A percentile compares a stretch with the other conserved stretches of the same genome.
Conservation (phyloP, 1,284 basidiomycete species). For the Amylostereum chailletii region DNA sequence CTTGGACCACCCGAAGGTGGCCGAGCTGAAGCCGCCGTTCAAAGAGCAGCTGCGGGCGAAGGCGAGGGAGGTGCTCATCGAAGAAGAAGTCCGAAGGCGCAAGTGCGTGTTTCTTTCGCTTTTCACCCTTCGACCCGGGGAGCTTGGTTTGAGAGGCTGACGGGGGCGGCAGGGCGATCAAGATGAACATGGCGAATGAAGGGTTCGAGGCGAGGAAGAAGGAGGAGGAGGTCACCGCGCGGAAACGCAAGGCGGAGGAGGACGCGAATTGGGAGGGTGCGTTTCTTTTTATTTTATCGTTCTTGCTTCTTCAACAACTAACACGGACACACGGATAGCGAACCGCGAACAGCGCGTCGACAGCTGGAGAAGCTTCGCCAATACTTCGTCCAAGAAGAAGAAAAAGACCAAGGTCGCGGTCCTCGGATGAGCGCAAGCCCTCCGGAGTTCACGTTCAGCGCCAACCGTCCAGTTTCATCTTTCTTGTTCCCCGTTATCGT, state of each 20-base stretch:
- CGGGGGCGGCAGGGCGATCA: conserved; percentile 48
- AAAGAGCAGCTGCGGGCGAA: conserved; percentile 53
- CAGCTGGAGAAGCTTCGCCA: conserved; percentile 68
- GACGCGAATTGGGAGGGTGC: conserved; percentile 77
- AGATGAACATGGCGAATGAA: conserved; percentile 82
- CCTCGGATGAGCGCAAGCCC: conserved; percentile 41
- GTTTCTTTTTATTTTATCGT: not conserved
- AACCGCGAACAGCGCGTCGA: conserved; percentile 73
- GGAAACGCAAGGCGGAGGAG: conserved; percentile 76
- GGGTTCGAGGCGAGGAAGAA: conserved; percentile 77
- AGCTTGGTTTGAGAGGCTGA: conserved; percentile 2
- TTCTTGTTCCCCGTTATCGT: too few relatives aligned
- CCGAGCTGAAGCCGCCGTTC: conserved; percentile 50
- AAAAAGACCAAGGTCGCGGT: conserved; percentile 58
- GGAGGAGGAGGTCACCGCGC: conserved; percentile 65
- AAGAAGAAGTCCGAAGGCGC: conserved; percentile 71
- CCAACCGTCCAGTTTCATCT: too few relatives aligned
- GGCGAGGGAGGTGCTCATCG: conserved; percentile 72
- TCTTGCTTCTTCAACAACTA: not conserved
- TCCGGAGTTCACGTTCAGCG: too few relatives aligned
- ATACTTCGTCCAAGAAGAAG: conserved; percentile 52
- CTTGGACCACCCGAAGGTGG: conserved; percentile 48
- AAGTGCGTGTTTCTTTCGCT: conserved; percentile 42
- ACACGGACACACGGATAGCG: conserved; percentile 29
- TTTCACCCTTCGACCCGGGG: conserved; percentile 1